These are phyloP conservation scores for Zalaria sp. DNA, from an alignment of 2,329 filamentous ascomycete genomes.

Conservation along the genomic window DNA sequence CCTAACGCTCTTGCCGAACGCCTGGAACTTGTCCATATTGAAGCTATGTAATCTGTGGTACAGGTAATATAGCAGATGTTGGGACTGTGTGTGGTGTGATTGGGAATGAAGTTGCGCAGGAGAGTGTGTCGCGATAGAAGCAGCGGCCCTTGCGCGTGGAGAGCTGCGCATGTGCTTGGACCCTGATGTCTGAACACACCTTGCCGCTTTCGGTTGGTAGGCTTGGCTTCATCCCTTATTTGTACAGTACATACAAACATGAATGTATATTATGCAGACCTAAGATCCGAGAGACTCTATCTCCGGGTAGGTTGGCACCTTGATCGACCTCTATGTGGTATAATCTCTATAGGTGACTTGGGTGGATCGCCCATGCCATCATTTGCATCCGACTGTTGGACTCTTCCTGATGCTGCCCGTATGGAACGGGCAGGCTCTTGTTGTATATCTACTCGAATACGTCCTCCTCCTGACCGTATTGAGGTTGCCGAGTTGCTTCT, in stretches of 20 bases:
- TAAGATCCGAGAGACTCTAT: no score
- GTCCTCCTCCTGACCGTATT: no score
- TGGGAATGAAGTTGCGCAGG: neutral
- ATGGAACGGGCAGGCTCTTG: no score
- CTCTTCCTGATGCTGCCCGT: no score
- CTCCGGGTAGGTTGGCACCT: no score
- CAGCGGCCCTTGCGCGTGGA: neutral
- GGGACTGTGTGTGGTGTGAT: neutral
- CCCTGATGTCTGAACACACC: slow-evolving; percentile 1
- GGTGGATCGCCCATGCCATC: neutral
- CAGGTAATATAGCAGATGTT: neutral
- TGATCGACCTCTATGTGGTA: neutral
- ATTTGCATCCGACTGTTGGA: neutral
- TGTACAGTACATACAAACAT: neutral
- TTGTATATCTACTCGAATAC: no score
- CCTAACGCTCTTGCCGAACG: slow-evolving; percentile 59
- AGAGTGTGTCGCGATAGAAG: neutral
- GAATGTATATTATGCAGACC: no score
- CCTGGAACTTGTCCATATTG: slow-evolving; percentile 54
- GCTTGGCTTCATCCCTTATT: neutral
- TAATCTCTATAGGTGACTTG: neutral
- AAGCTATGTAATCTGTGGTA: neutral
- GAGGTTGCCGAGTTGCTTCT: neutral
- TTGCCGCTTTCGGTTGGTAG: slow-evolving; percentile 1
- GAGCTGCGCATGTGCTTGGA: slow-evolving; percentile 1